Evolutionary conservation across 2,329 filamentous ascomycete genomes (phyloP).

Genomic region (Xenosphaeropsis pyriputrescens): DNA sequence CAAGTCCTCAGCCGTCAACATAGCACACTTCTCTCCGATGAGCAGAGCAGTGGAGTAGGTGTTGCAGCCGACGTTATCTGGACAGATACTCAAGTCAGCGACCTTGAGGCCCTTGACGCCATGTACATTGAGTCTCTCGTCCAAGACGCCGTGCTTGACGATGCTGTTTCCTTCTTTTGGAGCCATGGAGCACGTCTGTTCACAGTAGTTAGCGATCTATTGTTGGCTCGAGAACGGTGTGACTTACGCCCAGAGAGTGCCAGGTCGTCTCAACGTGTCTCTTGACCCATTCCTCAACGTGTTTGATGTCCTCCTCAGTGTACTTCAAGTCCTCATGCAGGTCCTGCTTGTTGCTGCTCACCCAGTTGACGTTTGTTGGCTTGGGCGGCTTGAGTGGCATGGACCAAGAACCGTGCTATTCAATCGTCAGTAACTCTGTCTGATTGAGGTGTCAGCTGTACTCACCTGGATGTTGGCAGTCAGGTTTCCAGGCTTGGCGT

Average conservation of each 20-base stretch:
- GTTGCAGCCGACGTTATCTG: constrained; percentile 63
- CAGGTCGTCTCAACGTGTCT: constrained; percentile 65
- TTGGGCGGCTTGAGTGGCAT: constrained; percentile 39
- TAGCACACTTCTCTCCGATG: constrained; percentile 61
- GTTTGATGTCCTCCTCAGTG: constrained; percentile 38
- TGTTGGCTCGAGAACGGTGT: neutral
- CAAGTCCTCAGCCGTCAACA: constrained; percentile 57
- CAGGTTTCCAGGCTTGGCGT: constrained; percentile 59
- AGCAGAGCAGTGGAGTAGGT: constrained; percentile 56
- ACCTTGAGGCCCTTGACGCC: constrained; percentile 67
- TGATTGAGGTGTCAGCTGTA: no score
- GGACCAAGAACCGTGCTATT: constrained; percentile 53
- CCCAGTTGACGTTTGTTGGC: constrained; percentile 24
- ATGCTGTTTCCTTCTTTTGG: constrained; percentile 64
- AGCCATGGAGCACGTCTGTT: constrained; percentile 59
- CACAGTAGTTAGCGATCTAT: neutral
- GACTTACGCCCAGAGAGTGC: constrained; percentile 41
- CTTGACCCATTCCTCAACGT: constrained; percentile 37
- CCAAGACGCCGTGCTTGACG: constrained; percentile 65
- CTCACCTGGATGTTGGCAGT: constrained; percentile 46
- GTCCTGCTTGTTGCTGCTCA: constrained; percentile 51
- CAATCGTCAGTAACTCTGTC: no score
- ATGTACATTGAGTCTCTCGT: constrained; percentile 65
- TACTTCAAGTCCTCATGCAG: constrained; percentile 53
- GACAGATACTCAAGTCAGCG: constrained; percentile 61